Evolutionary conservation across 345 rosid genomes (phyloP).

Genomic region (Noccaea bulbosa): DNA sequence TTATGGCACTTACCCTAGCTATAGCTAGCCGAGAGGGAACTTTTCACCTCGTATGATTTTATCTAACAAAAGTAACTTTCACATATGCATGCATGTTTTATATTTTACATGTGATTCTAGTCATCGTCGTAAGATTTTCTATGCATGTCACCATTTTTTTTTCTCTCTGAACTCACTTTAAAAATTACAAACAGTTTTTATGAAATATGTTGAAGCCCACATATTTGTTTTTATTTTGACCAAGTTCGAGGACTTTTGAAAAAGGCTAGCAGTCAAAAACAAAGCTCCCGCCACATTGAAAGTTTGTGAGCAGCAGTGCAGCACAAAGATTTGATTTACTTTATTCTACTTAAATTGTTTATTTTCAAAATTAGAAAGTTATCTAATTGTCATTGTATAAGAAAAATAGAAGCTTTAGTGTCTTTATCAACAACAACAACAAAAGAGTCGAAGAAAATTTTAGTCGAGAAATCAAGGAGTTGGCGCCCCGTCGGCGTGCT

Average conservation of each 20-base stretch:
- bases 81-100: no score
- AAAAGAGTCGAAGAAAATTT: background rate
- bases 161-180: background rate
- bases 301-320: slow-evolving; percentile 20
- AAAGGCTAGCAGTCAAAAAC: background rate
- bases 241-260: slow-evolving; percentile 4
- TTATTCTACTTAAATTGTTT: background rate
- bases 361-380: background rate
- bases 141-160: no score
- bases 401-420: background rate
- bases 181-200: background rate
- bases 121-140: no score
- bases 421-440: background rate
- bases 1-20: no score
- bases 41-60: no score
- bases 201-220: background rate
- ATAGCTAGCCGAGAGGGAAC: no score
- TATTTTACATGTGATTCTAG: no score
- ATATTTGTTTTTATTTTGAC: background rate
- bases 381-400: background rate
- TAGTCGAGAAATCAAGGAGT: slow-evolving; percentile 6
- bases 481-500: slow-evolving; percentile 18
- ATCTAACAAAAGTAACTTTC: no score
- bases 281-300: slow-evolving; percentile 8
- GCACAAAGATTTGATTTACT: background rate